Conservation (phyloP, 768 basidiomycete genomes). For the Phylloporus sp. region DNA sequence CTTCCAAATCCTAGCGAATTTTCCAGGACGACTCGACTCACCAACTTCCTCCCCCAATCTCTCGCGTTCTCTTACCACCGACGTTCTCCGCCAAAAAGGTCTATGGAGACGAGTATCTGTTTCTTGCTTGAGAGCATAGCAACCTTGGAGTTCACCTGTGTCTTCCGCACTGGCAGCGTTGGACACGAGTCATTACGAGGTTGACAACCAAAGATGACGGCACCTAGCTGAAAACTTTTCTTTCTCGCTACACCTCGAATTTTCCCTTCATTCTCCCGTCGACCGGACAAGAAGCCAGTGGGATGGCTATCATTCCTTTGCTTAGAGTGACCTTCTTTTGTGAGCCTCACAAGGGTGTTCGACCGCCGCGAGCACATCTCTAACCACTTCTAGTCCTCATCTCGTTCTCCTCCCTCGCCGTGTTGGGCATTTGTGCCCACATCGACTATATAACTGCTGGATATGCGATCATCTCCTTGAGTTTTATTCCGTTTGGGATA, state of each 20-base stretch:
- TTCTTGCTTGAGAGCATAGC: no score
- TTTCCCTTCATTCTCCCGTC: neutral
- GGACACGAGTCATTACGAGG: neutral
- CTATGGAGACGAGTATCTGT: no score
- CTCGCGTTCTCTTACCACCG: no score
- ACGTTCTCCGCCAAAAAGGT: no score
- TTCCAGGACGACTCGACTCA: no score
- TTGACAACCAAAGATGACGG: neutral
- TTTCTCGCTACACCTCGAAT: neutral
- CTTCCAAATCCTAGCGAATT: no score
- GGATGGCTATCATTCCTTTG: slow-evolving; percentile 24
- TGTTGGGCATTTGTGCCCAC: slow-evolving; percentile 22
- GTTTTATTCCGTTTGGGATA: slow-evolving; percentile 19
- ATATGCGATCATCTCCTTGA: neutral
- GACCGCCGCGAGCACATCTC: neutral
- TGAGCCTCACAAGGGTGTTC: slow-evolving; percentile 8
- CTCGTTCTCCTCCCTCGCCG: slow-evolving; percentile 13
- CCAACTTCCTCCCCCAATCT: no score
- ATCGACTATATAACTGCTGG: slow-evolving; percentile 12
- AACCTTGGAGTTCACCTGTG: no score
- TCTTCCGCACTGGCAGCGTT: no score
- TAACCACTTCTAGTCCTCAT: slow-evolving; percentile 10
- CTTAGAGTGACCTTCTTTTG: slow-evolving; percentile 21
- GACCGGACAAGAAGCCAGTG: no score
- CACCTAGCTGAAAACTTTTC: neutral